Base-by-base conservation (phyloP, 2,329 filamentous ascomycete species). In the Talaromyces albobiverticillius region DNA sequence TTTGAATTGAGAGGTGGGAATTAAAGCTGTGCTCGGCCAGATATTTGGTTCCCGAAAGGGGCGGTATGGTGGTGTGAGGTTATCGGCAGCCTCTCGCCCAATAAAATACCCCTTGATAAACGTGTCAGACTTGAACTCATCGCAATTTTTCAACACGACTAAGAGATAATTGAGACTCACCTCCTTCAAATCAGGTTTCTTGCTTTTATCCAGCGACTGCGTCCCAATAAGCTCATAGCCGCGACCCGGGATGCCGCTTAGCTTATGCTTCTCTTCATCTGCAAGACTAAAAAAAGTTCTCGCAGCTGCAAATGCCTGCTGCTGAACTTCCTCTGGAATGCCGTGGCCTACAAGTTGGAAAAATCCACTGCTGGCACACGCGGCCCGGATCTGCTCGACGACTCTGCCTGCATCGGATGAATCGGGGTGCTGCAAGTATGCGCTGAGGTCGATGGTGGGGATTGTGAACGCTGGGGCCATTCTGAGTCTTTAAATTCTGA, bases 281-380 rank as follows among this genome's bases (percentile, higher is more conserved):
- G 68, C 61, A 2, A 76, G 59, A 10, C 67, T 60, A 46, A 77
- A 77, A 57, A 77, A 76, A 10, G 67, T 64, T 50, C 71, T 72
- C 16, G 69, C 69, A 57, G 67, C 71, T 7, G 61, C 32, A 64
- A 78, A 68, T 10, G 75, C 68, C 6, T 62, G 61, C 2, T 68
- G 59, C 50, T 76, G 73, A 2, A 77, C 57, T 2, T 68, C 62
- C 7, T 67, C 41, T 1, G 75, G 68, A 5, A 77, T 67, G 1
- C 66, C 62, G 50, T 77, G 74, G 25, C 71, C 71, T 2, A 67
- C 71, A 56, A 77, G 74, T 53, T 77, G 75, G 61, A 77, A 78
- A 62, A 78, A 78, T 18, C 76, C 75, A 26, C 42, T 45, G 22
- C 25, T 29, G 20, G 38, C 13, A 34, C 42, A 46, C 14, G 26